A percentile compares a stretch with the other conserved stretches of the same genome.
Conservation (phyloP, 2,329 filamentous ascomycete species). For the Cercospora berteroae region DNA sequence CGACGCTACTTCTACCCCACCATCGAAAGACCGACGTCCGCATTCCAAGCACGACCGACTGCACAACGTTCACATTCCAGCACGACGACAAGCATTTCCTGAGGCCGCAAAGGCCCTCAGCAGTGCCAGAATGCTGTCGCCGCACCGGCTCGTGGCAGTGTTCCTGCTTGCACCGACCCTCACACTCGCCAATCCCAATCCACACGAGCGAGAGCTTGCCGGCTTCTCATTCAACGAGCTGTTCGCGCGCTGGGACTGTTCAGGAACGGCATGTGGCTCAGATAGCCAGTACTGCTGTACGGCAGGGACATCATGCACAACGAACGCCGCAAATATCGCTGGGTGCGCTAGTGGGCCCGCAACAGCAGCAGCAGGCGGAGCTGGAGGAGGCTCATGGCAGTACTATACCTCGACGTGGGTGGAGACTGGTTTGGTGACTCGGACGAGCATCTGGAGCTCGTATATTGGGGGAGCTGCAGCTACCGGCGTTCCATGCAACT, state of each 20-base stretch:
- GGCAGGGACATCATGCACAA: conserved; percentile 48
- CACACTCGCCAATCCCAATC: conserved; percentile 31
- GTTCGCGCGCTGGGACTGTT: conserved; percentile 42
- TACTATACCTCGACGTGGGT: conserved; percentile 59
- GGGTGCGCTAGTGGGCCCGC: conserved; percentile 41
- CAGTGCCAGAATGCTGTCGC: conserved; percentile 24
- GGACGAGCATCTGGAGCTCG: conserved; percentile 56
- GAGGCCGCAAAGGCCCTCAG: conserved; percentile 12
- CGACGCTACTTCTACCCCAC: conserved; percentile 10
- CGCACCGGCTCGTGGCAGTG: conserved; percentile 33
- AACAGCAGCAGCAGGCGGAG: conserved; percentile 26
- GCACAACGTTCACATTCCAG: conserved; percentile 5
- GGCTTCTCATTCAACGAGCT: conserved; percentile 38
- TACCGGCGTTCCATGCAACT: conserved; percentile 45
- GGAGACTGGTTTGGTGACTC: conserved; percentile 53
- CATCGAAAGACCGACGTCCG: neutral
- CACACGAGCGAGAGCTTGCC: conserved; percentile 28
- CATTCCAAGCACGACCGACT: neutral
- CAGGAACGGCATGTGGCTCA: conserved; percentile 52
- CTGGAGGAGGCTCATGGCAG: conserved; percentile 49
- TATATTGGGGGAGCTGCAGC: conserved; percentile 36
- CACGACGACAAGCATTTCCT: conserved; percentile 2
- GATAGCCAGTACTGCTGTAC: conserved; percentile 52
- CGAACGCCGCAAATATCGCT: conserved; percentile 50
- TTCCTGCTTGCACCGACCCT: conserved; percentile 28